These are phyloP conservation scores for Arthrobotrys pseudoclavata DNA, from an alignment of 2,329 filamentous ascomycete genomes.

Conservation along the genomic window DNA sequence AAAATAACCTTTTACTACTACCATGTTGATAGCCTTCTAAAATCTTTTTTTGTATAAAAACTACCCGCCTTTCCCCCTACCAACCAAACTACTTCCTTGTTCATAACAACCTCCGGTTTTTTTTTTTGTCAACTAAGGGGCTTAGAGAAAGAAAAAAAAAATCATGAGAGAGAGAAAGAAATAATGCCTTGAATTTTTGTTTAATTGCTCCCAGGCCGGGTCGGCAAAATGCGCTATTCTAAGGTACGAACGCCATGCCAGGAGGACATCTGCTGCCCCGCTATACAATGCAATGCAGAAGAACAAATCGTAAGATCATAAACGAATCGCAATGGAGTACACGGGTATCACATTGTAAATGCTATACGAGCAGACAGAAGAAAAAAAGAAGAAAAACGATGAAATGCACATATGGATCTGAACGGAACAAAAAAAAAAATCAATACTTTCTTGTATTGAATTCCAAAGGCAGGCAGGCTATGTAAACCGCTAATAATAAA, in stretches of 20 bases:
- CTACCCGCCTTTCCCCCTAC: neutral
- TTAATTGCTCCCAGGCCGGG: slow-evolving; percentile 2
- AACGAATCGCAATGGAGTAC: neutral
- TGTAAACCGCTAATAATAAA: neutral
- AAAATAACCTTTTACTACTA: slow-evolving; percentile 4
- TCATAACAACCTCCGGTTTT: slow-evolving; percentile 22
- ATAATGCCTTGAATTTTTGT: slow-evolving; percentile 7
- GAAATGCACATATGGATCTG: neutral
- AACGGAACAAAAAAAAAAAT: no score
- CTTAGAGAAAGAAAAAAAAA: slow-evolving; percentile 47
- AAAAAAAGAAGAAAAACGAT: neutral
- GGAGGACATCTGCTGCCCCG: neutral
- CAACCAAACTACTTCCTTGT: slow-evolving; percentile 7
- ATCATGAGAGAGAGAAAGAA: slow-evolving; percentile 1
- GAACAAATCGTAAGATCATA: neutral
- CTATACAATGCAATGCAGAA: neutral
- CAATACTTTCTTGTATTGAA: no score
- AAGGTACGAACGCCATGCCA: no score
- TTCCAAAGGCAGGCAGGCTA: neutral
- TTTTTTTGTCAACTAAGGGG: slow-evolving; percentile 41
- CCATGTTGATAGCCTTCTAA: slow-evolving; percentile 30
- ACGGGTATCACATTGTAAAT: neutral
- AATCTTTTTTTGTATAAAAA: slow-evolving; percentile 32
- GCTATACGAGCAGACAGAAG: neutral
- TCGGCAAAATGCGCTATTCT: neutral